phyloP scores from a whole-genome alignment of 2,329 filamentous ascomycete genomes.

The Colletotrichum zoysiae region DNA sequence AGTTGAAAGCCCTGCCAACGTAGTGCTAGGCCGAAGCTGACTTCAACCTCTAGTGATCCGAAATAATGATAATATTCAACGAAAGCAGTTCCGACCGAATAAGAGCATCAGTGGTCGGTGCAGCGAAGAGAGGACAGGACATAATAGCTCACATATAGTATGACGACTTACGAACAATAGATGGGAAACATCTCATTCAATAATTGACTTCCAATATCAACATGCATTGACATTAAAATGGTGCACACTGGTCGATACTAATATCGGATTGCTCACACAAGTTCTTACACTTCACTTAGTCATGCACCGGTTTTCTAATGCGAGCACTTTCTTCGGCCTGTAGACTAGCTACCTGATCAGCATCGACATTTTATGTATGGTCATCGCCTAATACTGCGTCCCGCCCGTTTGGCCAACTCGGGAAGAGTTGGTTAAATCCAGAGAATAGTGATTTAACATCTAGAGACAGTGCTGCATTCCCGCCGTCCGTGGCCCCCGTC shows the following conservation, averaged over 20 bases:
- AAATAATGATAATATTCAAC: slow-evolving; percentile 6
- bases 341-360: not conserved
- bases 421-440: slow-evolving; percentile 16
- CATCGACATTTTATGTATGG: slow-evolving; percentile 16
- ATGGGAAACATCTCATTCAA: not conserved
- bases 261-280: too few species aligned
- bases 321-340: not conserved
- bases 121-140: not conserved
- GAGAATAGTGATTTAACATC: slow-evolving; percentile 28
- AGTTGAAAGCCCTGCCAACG: slow-evolving; percentile 27
- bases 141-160: slow-evolving; percentile 20
- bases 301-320: not conserved
- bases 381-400: slow-evolving; percentile 12
- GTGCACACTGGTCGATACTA: too few species aligned
- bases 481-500: slow-evolving; percentile 1
- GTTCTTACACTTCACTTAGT: not conserved
- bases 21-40: slow-evolving; percentile 9
- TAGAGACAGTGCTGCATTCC: slow-evolving; percentile 12
- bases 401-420: not conserved
- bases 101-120: not conserved
- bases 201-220: not conserved
- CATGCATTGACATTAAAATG: not conserved
- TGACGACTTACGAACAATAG: slow-evolving; percentile 34
- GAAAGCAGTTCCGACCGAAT: not conserved
- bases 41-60: slow-evolving; percentile 8